Evolutionary conservation across 148 eudicot genomes (phyloP), one percentile per base, ranked within the genome.

Genomic region (Dianthus caryophyllus): DNA sequence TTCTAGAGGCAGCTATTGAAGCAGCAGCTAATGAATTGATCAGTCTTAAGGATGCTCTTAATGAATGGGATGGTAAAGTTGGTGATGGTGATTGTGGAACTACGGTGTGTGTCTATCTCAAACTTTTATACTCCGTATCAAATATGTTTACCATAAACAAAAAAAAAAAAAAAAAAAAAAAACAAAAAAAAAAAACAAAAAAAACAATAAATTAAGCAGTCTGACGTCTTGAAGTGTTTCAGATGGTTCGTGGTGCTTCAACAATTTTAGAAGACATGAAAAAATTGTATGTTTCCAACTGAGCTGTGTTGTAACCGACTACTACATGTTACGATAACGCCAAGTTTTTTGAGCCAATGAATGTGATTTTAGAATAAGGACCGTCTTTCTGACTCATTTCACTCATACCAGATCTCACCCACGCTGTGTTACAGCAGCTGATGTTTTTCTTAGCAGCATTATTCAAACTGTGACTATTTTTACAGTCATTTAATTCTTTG

Each of bases 81-180:
- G 99, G 99, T 63, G 99, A 95, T 75, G 97, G 99, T 76, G 99
- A 95, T 74, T 95, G 99, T 85, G 99, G 99, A 64, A 86, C 97
- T 67, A 95, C 99, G 15, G 99, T 90, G 82, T 72, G 97, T 79
- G 47, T 38, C 61, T 51, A 26, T 26, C 12, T 65, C 18, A 22
- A 17, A 12, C 22, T 15, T 43, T 66, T 61, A 31, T 13, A n/a
- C n/a, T n/a, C n/a, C n/a, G n/a, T 70, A 25, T 53, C 17, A 4
- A 1, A 39, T 26, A 17, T 51, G 0, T 29, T 60, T 51, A n/a
- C 38, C 22, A 14, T 30, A 69, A 29, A 18, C 27, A 47, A 51
- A 33, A n/a, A n/a, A n/a, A n/a, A n/a, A n/a, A n/a, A n/a, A n/a
- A n/a, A n/a, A n/a, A n/a, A n/a, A n/a, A n/a, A n/a, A n/a, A n/a